Evolutionary conservation across 1,284 basidiomycete species (phyloP), one percentile per base, ranked within the genome.

Genomic region (Boletus albobrunnescens): DNA sequence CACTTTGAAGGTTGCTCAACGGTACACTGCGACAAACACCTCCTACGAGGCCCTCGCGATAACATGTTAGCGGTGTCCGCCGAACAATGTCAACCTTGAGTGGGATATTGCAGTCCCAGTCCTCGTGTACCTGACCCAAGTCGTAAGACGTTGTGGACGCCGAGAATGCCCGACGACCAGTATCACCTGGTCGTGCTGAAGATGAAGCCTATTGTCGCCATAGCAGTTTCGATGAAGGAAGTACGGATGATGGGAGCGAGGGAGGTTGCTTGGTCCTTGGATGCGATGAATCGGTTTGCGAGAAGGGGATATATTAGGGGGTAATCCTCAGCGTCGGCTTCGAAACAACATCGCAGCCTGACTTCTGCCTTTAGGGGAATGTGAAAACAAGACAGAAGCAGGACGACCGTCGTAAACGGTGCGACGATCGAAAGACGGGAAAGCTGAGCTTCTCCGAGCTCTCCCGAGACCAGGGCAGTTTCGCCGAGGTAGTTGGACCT

Each of bases 101-200:
- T 27, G 48, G 61, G 16, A 58, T 54, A 19, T 47, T 31, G 37
- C 49, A 48, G 28, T 47, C 46, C 57, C 57, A 62, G 17, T 62
- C 57, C 28, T 58, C 52, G 14, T 36, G 28, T 13, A 56, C 33
- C 27, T 30, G 26, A 30, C 43, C 35, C 2, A 56, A 27, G 16
- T 54, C 49, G 30, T 48, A 48, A 9, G 39, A 46, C 8, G 42
- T 41, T 12, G 47, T 28, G 19, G 46, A 23, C 6, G 31, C 42
- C 13, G 43, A 54, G 30, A 41, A 57, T 4, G 44, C 46, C 35
- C 32, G 53, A 8, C 45, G 42, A 33, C 27, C 40, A 24, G 20
- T 46, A 46, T 54, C 53, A 13, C 41, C 32, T 47, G 7, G 20
- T 36, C 4, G 49, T 31, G 36, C 56, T 59, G 33, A 60, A 58